Evolutionary conservation across 2,329 filamentous ascomycete genomes (phyloP).

Genomic region (Teratosphaeria zuluensis): DNA sequence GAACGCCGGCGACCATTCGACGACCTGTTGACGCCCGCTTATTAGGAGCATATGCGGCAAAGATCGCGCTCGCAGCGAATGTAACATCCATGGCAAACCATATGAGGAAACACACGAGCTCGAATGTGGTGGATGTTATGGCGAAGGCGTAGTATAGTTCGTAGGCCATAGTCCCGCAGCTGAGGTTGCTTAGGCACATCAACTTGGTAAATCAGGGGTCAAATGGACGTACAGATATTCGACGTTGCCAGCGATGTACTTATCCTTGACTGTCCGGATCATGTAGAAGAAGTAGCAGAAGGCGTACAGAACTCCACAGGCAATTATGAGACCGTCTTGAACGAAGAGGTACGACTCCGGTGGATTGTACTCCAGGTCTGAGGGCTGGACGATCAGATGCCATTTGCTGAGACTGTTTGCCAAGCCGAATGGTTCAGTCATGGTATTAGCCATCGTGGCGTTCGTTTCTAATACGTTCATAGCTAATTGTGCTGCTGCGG

Average conservation of each 20-base stretch:
- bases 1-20: constrained; percentile 13
- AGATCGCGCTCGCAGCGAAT: constrained; percentile 26
- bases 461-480: neutral
- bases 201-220: neutral
- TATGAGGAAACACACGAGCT: constrained; percentile 27
- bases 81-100: constrained; percentile 30
- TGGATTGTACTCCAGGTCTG: constrained; percentile 32
- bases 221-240: constrained; percentile 13
- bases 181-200: neutral
- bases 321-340: constrained; percentile 32
- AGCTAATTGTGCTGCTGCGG: no score
- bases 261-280: constrained; percentile 27
- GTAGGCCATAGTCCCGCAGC: constrained; percentile 27
- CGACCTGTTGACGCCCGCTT: constrained; percentile 6
- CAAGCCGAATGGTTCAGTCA: constrained; percentile 23
- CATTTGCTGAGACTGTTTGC: constrained; percentile 25
- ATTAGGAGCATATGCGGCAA: constrained; percentile 19
- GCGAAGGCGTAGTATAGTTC: constrained; percentile 32
- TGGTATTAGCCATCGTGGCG: neutral
- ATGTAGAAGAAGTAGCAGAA: constrained; percentile 34
- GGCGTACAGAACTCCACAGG: constrained; percentile 31
- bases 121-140: constrained; percentile 26
- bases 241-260: constrained; percentile 24
- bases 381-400: constrained; percentile 44
- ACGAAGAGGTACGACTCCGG: constrained; percentile 33